Base-by-base conservation (phyloP, 2,329 filamentous ascomycete species). In the Knoxdaviesia capensis region DNA sequence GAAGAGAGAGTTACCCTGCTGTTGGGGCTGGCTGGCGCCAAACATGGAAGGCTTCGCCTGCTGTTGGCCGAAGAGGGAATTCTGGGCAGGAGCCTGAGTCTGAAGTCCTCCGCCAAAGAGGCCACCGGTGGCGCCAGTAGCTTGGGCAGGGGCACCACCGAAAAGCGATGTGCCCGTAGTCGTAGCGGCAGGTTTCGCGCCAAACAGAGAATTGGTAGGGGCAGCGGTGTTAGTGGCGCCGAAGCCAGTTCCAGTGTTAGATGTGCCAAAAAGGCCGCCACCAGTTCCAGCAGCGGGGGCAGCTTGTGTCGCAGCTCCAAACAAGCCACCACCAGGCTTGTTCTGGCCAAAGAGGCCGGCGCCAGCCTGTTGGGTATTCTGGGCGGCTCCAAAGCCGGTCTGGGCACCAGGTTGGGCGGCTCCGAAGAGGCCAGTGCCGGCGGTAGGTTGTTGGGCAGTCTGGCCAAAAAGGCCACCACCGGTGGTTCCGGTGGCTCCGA, bases 41-140 rank as follows among this genome's bases (percentile, higher is more conserved):
- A 77, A 76, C 9, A 75, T 50, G n/a, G 64, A 61, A 4, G 72
- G 66, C 50, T 73, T 74, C 43, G 66, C 61, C 48, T 69, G 64
- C 51, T 63, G 64, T 49, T 73, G 69, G 38, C 57, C 66, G 47
- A 77, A 75, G 5, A 77, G 50, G 36, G 62, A 56, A 31, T 57
- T 53, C 35, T 56, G 61, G 33, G 56, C 53, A 28, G 55, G 53
- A 46, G 62, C 61, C 44, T 60, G 58, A 46, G 60, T 47, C 42
- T 61, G 54, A 20, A 20, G 20, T 20, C 20, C 20, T 20, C 62
- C 44, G 31, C 46, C 57, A 41, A 69, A 69, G 1, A 68, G 52
- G 34, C 61, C 58, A 7, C 59, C 59, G 28, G 50, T 48, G 5
- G 54, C 44, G 29, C 49, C 40, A 4, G 60, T 20, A 20, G 54